phyloP scores from a whole-genome alignment of 2,329 filamentous ascomycete species.

The Verticillium zaregamsianum region DNA sequence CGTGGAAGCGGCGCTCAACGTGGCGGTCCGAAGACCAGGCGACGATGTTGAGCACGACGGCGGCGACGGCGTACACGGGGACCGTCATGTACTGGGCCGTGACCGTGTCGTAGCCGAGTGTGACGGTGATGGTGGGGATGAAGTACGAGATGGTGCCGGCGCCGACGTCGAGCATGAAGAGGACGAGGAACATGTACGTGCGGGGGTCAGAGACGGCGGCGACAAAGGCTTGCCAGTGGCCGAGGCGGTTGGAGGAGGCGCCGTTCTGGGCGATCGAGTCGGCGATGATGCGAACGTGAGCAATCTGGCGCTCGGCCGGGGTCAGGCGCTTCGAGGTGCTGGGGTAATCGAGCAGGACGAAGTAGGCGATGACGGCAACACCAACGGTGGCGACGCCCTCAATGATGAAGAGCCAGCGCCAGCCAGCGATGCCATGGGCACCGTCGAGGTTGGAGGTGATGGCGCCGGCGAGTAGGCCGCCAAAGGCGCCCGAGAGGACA shows the following conservation, averaged over 20 bases:
- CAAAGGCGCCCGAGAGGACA: constrained; percentile 46
- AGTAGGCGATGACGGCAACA: constrained; percentile 24
- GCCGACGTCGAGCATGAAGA: constrained; percentile 48
- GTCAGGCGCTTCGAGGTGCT: constrained; percentile 57
- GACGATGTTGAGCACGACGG: constrained; percentile 50
- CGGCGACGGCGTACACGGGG: constrained; percentile 33
- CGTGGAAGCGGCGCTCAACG: constrained; percentile 53
- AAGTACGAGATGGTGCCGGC: constrained; percentile 60
- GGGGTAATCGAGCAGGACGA: constrained; percentile 57
- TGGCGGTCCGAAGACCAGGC: constrained; percentile 51
- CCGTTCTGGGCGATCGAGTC: constrained; percentile 35
- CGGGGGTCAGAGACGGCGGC: constrained; percentile 41
- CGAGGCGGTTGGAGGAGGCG: constrained; percentile 40
- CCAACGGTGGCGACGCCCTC: constrained; percentile 36
- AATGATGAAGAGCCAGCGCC: constrained; percentile 27
- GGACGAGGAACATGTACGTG: constrained; percentile 48
- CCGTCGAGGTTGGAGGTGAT: constrained; percentile 38
- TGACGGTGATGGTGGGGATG: constrained; percentile 60
- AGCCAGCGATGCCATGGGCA: constrained; percentile 12
- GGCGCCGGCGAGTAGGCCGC: constrained; percentile 44
- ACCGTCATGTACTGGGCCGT: constrained; percentile 52
- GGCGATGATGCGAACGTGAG: constrained; percentile 42
- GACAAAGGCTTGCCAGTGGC: constrained; percentile 21
- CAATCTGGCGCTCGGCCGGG: constrained; percentile 55
- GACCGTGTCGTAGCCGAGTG: constrained; percentile 52